These are phyloP conservation scores for Mortierella sp. DNA, from an alignment of 371 early-diverging fungal species.

Conservation along the genomic window DNA sequence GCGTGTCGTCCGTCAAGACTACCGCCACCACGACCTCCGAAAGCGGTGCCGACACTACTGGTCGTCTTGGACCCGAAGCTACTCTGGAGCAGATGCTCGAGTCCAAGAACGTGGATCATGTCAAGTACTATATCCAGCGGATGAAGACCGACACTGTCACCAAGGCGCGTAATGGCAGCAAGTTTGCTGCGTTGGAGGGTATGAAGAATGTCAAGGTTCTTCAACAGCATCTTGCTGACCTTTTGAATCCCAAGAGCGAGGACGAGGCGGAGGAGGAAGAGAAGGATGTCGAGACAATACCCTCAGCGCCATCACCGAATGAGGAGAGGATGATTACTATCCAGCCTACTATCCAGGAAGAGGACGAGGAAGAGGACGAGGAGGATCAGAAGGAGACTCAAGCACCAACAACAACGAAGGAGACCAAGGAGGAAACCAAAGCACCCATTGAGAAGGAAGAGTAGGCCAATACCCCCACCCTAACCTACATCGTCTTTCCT, in stretches of 20 bases:
- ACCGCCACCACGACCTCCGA: not conserved
- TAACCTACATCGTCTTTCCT: not conserved
- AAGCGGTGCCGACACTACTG: conserved; percentile 10
- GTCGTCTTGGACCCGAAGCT: conserved; percentile 41
- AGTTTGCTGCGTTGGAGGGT: conserved; percentile 54
- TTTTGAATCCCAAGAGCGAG: conserved; percentile 5
- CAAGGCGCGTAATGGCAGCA: conserved; percentile 53
- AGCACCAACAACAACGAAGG: not conserved
- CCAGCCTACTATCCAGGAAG: conserved; percentile 6
- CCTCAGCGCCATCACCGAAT: not conserved
- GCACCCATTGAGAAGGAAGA: conserved; percentile 2
- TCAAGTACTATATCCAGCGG: conserved; percentile 52
- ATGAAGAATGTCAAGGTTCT: conserved; percentile 58
- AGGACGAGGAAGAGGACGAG: conserved; percentile 10
- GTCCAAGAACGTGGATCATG: conserved; percentile 33
- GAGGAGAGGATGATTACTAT: conserved; percentile 2
- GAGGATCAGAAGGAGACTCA: conserved; percentile 7
- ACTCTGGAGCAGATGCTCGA: conserved; percentile 38
- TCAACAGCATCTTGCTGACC: conserved; percentile 35
- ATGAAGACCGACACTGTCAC: conserved; percentile 56
- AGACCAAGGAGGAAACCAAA: conserved; percentile 3
- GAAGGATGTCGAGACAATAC: conserved; percentile 1
- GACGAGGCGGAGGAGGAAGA: conserved; percentile 8
- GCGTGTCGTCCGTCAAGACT: conserved; percentile 28
- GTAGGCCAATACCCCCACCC: not conserved